Evolutionary conservation across 345 rosid genomes (phyloP).

Genomic region (Citrus medica): DNA sequence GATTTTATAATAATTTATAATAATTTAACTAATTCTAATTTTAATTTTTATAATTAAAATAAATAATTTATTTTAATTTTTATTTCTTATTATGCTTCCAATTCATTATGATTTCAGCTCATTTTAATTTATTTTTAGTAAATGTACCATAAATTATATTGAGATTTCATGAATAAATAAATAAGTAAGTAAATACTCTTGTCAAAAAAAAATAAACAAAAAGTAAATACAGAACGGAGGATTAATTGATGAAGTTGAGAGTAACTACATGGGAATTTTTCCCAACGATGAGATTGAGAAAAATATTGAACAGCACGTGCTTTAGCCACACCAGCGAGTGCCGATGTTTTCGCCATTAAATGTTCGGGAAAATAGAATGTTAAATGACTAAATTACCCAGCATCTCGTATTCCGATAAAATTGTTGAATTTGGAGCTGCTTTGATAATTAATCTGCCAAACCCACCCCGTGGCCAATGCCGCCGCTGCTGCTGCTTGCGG

Average conservation of each 20-base stretch:
- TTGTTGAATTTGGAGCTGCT: neutral
- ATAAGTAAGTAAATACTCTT: too few species aligned
- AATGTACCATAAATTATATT: too few species aligned
- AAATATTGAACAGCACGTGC: neutral
- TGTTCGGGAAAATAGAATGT: neutral
- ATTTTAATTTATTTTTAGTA: too few species aligned
- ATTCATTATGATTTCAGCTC: too few species aligned
- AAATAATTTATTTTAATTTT: accelerated
- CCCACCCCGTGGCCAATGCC: too few species aligned
- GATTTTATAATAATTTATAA: too few species aligned
- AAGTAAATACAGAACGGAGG: neutral
- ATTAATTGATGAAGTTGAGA: neutral
- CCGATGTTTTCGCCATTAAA: constrained; percentile 10
- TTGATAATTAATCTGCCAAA: too few species aligned
- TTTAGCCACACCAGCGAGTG: neutral
- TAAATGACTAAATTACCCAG: neutral
- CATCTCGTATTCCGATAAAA: too few species aligned
- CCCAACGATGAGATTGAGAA: neutral
- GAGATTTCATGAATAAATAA: neutral
- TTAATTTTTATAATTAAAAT: accelerated
- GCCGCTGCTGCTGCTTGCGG: too few species aligned
- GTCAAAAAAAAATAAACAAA: neutral
- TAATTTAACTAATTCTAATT: too few species aligned
- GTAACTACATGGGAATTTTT: neutral
- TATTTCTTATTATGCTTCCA: too few species aligned